A percentile compares a stretch with the other conserved stretches of the same genome.
Conservation (phyloP, 164 flowering plant genomes). For the Annona cherimola region DNA sequence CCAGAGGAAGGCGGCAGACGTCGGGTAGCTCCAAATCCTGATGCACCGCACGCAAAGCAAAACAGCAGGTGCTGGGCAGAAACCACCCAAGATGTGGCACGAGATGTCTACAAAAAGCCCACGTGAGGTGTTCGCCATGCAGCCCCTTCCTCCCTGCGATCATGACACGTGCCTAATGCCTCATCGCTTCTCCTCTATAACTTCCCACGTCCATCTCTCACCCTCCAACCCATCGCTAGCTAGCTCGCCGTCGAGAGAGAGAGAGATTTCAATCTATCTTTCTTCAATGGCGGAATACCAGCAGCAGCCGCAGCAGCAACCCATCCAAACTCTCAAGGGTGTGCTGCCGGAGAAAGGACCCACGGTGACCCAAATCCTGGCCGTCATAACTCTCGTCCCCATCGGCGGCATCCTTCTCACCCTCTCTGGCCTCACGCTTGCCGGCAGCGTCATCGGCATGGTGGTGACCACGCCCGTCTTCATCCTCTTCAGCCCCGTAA, state of each 20-base stretch:
- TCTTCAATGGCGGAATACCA: not conserved
- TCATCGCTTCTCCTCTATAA: not conserved
- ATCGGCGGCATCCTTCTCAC: slow-evolving; percentile 56
- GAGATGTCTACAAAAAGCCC: not conserved
- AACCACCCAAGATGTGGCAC: slow-evolving; percentile 2
- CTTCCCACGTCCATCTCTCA: not conserved
- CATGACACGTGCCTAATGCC: not conserved
- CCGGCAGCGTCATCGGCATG: slow-evolving; percentile 53
- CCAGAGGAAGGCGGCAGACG: too few species aligned
- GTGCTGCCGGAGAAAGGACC: slow-evolving; percentile 29
- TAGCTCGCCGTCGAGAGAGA: too few species aligned
- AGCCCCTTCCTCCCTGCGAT: not conserved
- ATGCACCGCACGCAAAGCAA: too few species aligned
- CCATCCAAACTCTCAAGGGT: slow-evolving; percentile 13
- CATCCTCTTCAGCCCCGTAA: slow-evolving; percentile 66
- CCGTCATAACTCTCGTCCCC: slow-evolving; percentile 53
- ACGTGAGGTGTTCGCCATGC: slow-evolving; percentile 14
- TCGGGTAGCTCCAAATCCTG: not conserved
- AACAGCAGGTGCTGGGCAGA: not conserved
- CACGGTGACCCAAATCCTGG: slow-evolving; percentile 40
- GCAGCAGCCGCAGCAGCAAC: slow-evolving; percentile 1
- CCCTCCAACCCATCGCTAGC: not conserved
- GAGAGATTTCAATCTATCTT: not conserved
- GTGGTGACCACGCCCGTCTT: slow-evolving; percentile 59
- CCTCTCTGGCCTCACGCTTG: slow-evolving; percentile 52